Percentiles rank a stretch among this genome's conserved stretches.
Evolutionary conservation across 805 yeast species (phyloP).

Genomic region (Sugiyamaella smithiae): DNA sequence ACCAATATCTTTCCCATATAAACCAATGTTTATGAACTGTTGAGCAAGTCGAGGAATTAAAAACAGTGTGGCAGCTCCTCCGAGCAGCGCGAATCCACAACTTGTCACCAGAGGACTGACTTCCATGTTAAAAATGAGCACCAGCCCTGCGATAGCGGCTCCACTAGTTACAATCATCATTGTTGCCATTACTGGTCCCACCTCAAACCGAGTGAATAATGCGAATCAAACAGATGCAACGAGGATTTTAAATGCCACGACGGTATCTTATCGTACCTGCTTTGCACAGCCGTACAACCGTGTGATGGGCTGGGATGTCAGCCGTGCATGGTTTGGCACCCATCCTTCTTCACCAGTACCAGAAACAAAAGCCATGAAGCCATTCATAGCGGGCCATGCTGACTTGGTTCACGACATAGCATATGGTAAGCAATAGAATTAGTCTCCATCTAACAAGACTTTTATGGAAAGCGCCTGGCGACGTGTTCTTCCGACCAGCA

Average conservation of each 20-base stretch:
- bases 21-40: conserved; percentile 70
- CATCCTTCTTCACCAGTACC: too few relatives aligned
- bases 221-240: too few relatives aligned
- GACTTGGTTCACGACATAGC: conserved; percentile 88
- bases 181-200: not conserved
- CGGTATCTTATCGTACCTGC: too few relatives aligned
- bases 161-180: conserved; percentile 1
- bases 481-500: conserved; percentile 96
- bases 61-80: conserved; percentile 56
- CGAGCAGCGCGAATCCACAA: conserved; percentile 63
- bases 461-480: conserved; percentile 88
- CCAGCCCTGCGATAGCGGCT: conserved; percentile 13
- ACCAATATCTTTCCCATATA: conserved; percentile 81
- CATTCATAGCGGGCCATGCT: conserved; percentile 87
- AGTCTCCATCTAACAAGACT: conserved; percentile 40
- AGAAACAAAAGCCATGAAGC: conserved; percentile 49
- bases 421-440: conserved; percentile 45
- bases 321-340: too few relatives aligned
- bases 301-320: too few relatives aligned
- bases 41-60: conserved; percentile 69
- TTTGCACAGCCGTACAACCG: too few relatives aligned
- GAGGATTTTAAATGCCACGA: too few relatives aligned
- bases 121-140: conserved; percentile 25
- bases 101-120: conserved; percentile 56
- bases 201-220: too few relatives aligned